Evolutionary conservation across 805 yeast species (phyloP).

Genomic region (Pichia cephalocereana): DNA sequence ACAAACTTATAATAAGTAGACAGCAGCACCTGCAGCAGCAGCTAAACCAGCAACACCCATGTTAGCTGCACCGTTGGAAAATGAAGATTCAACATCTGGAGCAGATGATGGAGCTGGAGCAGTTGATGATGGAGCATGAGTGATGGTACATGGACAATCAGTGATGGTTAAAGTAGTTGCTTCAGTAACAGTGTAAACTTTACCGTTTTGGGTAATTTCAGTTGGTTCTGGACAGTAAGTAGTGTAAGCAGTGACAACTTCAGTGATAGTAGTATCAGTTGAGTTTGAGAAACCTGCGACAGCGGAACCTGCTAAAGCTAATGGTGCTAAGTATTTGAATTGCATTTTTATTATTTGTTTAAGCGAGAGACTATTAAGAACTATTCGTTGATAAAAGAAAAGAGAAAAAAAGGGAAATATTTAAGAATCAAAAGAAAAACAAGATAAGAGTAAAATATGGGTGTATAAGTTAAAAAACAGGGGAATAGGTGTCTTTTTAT

Average conservation of each 20-base stretch:
- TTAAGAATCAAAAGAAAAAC: neutral
- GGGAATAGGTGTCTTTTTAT: neutral
- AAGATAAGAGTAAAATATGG: neutral
- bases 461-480: neutral
- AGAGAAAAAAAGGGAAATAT: neutral
- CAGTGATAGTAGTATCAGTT: constrained; percentile 42
- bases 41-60: constrained; percentile 32
- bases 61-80: constrained; percentile 26
- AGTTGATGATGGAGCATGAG: constrained; percentile 19
- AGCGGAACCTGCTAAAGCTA: constrained; percentile 32
- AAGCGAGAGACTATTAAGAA: constrained; percentile 25
- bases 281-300: constrained; percentile 37
- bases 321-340: constrained; percentile 26
- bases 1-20: constrained; percentile 27
- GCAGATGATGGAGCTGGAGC: constrained; percentile 12
- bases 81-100: constrained; percentile 13
- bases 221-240: constrained; percentile 82
- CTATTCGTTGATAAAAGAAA: constrained; percentile 7
- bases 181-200: constrained; percentile 65
- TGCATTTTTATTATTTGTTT: constrained; percentile 23
- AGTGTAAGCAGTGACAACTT: constrained; percentile 62
- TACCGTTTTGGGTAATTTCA: constrained; percentile 50
- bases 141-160: constrained; percentile 75
- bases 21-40: constrained; percentile 31
- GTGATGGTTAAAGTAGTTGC: constrained; percentile 81